Evolutionary conservation across 345 rosid genomes (phyloP).

Genomic region (Camelina laxa): DNA sequence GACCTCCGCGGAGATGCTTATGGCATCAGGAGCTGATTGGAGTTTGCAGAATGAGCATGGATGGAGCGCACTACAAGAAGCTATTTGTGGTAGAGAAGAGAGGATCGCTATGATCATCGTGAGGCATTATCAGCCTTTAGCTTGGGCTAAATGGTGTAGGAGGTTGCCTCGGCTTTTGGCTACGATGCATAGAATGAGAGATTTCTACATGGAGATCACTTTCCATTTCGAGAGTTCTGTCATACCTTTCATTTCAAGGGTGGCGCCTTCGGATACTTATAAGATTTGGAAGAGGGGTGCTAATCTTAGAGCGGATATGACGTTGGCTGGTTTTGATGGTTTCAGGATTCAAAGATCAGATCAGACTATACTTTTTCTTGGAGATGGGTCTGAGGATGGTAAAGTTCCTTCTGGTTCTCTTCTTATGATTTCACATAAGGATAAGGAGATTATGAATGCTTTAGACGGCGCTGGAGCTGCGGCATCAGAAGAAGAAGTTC

Average conservation of each 20-base stretch:
- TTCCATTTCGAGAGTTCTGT: slow-evolving; percentile 98
- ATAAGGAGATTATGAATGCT: slow-evolving; percentile 97
- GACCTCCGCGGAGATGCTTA: slow-evolving; percentile 87
- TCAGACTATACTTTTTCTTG: slow-evolving; percentile 91
- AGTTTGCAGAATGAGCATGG: slow-evolving; percentile 96
- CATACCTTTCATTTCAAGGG: slow-evolving; percentile 91
- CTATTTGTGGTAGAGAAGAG: slow-evolving; percentile 86
- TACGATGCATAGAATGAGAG: slow-evolving; percentile 92
- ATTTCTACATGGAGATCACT: slow-evolving; percentile 97
- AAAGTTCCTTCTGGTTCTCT: slow-evolving; percentile 81
- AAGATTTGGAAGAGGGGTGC: slow-evolving; percentile 98
- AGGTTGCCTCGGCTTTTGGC: slow-evolving; percentile 87
- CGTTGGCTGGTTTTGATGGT: slow-evolving; percentile 95
- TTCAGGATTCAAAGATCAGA: slow-evolving; percentile 89
- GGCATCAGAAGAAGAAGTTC: slow-evolving; percentile 86
- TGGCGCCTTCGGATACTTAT: slow-evolving; percentile 98
- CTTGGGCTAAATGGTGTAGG: slow-evolving; percentile 99
- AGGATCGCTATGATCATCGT: slow-evolving; percentile 82
- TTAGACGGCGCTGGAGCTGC: slow-evolving; percentile 94
- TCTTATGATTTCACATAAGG: slow-evolving; percentile 94
- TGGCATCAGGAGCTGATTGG: slow-evolving; percentile 99
- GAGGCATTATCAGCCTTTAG: slow-evolving; percentile 88
- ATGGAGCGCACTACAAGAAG: slow-evolving; percentile 98
- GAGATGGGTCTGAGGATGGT: slow-evolving; percentile 94
- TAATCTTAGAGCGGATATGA: slow-evolving; percentile 97